Conservation (phyloP, 768 basidiomycete genomes). For the Royoungia palumana region DNA sequence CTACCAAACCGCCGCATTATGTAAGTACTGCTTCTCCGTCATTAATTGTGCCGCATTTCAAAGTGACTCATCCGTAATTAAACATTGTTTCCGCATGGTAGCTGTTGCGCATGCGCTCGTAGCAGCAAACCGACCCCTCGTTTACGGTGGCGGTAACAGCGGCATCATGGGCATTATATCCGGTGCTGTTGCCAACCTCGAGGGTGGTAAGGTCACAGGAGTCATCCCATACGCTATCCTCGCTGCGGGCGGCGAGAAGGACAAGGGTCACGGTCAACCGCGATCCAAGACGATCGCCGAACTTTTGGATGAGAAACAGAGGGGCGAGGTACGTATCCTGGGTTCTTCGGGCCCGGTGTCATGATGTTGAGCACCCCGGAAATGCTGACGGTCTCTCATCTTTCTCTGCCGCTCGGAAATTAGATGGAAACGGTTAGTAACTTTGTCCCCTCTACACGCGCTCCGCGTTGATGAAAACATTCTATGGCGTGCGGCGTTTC, state of each 20-base stretch:
- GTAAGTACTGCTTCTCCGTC: slow-evolving; percentile 39
- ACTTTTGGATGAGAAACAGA: slow-evolving; percentile 28
- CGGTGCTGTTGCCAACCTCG: slow-evolving; percentile 49
- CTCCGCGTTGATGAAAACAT: slow-evolving; percentile 1
- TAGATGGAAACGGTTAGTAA: slow-evolving; percentile 34
- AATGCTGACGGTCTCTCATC: slow-evolving; percentile 12
- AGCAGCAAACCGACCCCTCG: slow-evolving; percentile 52
- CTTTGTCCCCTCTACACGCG: slow-evolving; percentile 1
- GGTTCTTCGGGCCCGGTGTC: neutral
- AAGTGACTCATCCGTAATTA: neutral
- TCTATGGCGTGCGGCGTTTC: slow-evolving; percentile 5
- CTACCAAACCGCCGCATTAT: slow-evolving; percentile 64
- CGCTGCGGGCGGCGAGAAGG: slow-evolving; percentile 58
- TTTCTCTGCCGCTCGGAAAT: neutral
- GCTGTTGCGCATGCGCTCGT: slow-evolving; percentile 77
- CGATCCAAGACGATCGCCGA: slow-evolving; percentile 18
- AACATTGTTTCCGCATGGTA: slow-evolving; percentile 23
- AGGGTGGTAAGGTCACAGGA: slow-evolving; percentile 72
- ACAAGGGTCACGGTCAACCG: slow-evolving; percentile 37
- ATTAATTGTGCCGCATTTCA: too few relatives aligned
- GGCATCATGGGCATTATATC: slow-evolving; percentile 90
- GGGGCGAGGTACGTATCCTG: slow-evolving; percentile 33
- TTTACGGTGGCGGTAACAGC: slow-evolving; percentile 83
- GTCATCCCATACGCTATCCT: slow-evolving; percentile 78
- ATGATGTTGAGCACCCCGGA: neutral